These are phyloP conservation scores for Aspergillus niger DNA, from an alignment of 2,329 filamentous ascomycete genomes.

Conservation along the genomic window DNA sequence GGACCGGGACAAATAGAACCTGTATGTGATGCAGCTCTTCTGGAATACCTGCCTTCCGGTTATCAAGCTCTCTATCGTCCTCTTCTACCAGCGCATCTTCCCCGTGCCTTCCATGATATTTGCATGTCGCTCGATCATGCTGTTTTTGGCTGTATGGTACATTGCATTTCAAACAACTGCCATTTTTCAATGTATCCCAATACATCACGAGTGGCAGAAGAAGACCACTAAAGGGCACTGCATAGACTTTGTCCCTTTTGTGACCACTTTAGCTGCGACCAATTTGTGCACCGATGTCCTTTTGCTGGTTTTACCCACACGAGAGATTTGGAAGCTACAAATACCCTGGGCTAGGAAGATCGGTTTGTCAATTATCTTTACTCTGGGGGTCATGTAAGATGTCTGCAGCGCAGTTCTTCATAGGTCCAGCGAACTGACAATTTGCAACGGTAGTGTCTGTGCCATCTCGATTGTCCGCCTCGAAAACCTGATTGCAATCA, in stretches of 20 bases:
- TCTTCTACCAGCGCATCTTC: constrained; percentile 4
- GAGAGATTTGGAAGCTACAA: constrained; percentile 1
- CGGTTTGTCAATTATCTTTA: neutral
- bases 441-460: neutral
- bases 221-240: neutral
- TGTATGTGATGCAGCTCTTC: neutral
- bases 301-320: neutral
- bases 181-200: neutral
- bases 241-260: constrained; percentile 2
- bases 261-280: neutral
- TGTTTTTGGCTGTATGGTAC: neutral
- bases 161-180: constrained; percentile 3
- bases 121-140: neutral
- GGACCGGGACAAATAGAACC: neutral
- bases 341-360: neutral
- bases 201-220: neutral
- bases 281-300: neutral
- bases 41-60: constrained; percentile 4
- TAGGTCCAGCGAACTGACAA: neutral
- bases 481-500: constrained; percentile 1
- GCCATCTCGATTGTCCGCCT: neutral
- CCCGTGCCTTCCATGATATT: neutral
- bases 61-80: constrained; percentile 5
- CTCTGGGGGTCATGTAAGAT: neutral
- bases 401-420: neutral